These are phyloP conservation scores for Nannochloropsis salina DNA, from an alignment of 108 stramenopile genomes.

Conservation along the genomic window DNA sequence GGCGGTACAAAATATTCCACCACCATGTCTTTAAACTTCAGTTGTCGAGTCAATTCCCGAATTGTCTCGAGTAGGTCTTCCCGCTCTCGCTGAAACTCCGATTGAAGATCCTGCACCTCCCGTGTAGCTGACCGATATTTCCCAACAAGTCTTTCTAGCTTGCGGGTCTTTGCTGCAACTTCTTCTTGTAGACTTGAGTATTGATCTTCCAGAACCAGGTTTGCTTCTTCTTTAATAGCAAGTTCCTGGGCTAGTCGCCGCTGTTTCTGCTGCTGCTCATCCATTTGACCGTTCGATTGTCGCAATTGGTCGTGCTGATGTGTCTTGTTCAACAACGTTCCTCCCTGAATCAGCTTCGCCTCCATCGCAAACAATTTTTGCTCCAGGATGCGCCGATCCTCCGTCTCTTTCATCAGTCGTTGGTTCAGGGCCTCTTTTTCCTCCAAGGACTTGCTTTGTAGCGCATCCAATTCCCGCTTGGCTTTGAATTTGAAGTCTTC, in stretches of 20 bases:
- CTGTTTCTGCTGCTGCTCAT: constrained; percentile 62
- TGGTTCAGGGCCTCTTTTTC: constrained; percentile 61
- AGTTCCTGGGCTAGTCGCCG: constrained; percentile 52
- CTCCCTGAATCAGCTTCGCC: constrained; percentile 70
- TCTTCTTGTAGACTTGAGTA: constrained; percentile 64
- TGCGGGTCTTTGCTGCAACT: constrained; percentile 69
- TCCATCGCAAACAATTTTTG: constrained; percentile 71
- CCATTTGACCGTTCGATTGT: constrained; percentile 67
- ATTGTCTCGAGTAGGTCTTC: constrained; percentile 73
- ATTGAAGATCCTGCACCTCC: constrained; percentile 62
- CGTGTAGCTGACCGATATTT: constrained; percentile 65
- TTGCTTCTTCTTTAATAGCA: constrained; percentile 59
- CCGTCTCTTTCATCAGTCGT: constrained; percentile 64
- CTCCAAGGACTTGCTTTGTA: constrained; percentile 61
- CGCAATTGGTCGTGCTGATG: constrained; percentile 72
- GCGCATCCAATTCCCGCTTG: neutral
- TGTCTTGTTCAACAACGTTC: constrained; percentile 63
- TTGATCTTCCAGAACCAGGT: constrained; percentile 62
- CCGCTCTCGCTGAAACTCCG: constrained; percentile 72
- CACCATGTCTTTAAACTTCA: constrained; percentile 78
- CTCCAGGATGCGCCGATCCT: constrained; percentile 59
- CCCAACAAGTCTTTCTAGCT: constrained; percentile 69
- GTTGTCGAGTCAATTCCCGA: constrained; percentile 67
- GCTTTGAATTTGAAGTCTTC: neutral
- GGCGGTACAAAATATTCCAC: constrained; percentile 68